phyloP scores from a whole-genome alignment of 352 stramenopile species.

The Phytopythium boreale region DNA sequence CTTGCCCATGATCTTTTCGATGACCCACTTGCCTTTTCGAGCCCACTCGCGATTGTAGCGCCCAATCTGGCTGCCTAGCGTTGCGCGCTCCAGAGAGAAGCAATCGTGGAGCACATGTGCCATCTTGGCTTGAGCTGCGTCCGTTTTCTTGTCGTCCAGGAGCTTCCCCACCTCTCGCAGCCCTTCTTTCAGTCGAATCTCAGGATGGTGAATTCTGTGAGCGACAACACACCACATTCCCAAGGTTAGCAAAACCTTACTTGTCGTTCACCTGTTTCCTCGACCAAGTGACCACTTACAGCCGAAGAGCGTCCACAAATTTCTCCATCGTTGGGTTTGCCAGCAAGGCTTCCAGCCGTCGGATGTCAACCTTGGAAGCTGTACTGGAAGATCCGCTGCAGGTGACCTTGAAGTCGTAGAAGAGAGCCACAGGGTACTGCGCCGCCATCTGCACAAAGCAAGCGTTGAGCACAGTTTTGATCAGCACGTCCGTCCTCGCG shows the following conservation, averaged over 20 bases:
- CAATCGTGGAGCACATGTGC: slow-evolving; percentile 57
- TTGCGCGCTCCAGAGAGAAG: slow-evolving; percentile 44
- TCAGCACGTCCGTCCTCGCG: neutral
- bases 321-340: slow-evolving; percentile 78
- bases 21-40: slow-evolving; percentile 38
- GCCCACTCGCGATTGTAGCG: slow-evolving; percentile 79
- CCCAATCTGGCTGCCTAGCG: slow-evolving; percentile 59
- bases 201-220: slow-evolving; percentile 70
- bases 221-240: slow-evolving; percentile 6
- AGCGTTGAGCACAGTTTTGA: no score
- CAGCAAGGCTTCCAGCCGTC: slow-evolving; percentile 42
- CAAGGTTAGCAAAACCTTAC: neutral
- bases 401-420: slow-evolving; percentile 83
- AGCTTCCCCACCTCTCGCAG: slow-evolving; percentile 62
- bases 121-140: slow-evolving; percentile 30
- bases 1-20: slow-evolving; percentile 76
- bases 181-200: slow-evolving; percentile 79
- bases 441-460: slow-evolving; percentile 47
- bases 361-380: slow-evolving; percentile 43
- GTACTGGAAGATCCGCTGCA: slow-evolving; percentile 28
- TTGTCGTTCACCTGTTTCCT: neutral
- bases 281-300: slow-evolving; percentile 33
- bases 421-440: slow-evolving; percentile 70
- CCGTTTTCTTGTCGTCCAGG: slow-evolving; percentile 42
- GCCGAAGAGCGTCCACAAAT: slow-evolving; percentile 69